Base-by-base conservation (phyloP, 805 yeast genomes). In the Priceomyces haplophilus region DNA sequence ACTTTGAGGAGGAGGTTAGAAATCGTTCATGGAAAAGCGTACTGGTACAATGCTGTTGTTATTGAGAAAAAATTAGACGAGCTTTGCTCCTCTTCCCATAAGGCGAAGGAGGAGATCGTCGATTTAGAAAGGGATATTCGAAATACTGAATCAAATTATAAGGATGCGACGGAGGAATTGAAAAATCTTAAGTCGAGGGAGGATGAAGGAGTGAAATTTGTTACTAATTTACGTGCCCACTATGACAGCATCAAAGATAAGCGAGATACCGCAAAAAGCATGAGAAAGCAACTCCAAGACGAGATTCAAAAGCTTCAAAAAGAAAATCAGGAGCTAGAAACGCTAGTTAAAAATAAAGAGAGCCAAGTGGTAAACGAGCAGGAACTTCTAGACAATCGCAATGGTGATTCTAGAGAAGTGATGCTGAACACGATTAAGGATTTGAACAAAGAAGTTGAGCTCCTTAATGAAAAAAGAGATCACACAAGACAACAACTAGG, bases 341-440 rank as follows among this genome's bases (percentile, higher is more conserved):
- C 48, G 10, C 59, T 56, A 10, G 59, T 67, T 6, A 45, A 45
- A 13, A 41, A 41, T 18, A 53, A 53, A 21, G 50, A 57, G 19
- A 44, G 47, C 5, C 59, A 56, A 10, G 59, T 68, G 4, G 45
- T 43, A 4, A 38, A 37, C 1, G 80, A 75, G 47, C 68, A 63
- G 47, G 51, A 53, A 25, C 59, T 68, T 48, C 59, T 76, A 12
- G 72, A 70, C 25, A 59, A 56, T 10, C 56, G 65, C 5, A 65
- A 66, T 41, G 80, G 79, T 12, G 78, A 75, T 1, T 64, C 72
- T 4, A 69, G 65, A 37, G 73, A 69, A 20, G 53, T 47, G 11
- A 48, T 72, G 27, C 46, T 52, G 7, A 46, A 51, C 21, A 49
- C 52, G 13, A 44, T 60, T 5, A 44, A 40, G 16, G 37, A 41